Evolutionary conservation across 2,329 filamentous ascomycete species (phyloP).

Genomic region (Fusarium ambrosium): DNA sequence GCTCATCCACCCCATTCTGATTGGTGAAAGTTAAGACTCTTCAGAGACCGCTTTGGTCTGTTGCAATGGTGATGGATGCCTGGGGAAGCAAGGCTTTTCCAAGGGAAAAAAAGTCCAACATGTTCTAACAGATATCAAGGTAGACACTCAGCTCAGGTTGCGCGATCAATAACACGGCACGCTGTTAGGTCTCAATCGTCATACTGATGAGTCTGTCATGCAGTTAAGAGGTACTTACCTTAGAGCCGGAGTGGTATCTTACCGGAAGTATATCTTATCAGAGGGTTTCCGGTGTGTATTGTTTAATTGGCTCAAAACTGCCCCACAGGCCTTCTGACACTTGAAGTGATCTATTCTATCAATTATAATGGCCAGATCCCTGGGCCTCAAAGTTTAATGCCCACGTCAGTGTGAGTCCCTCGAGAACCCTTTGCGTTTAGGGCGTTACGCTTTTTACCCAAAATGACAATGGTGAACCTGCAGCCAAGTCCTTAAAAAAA

Average conservation of each 20-base stretch:
- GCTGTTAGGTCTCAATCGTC: no score
- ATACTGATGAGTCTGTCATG: background rate
- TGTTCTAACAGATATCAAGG: background rate
- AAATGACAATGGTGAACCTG: background rate
- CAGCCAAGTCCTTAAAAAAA: background rate
- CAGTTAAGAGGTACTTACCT: background rate
- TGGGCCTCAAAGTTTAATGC: background rate
- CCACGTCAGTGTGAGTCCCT: background rate
- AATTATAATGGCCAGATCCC: background rate
- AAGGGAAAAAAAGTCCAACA: background rate
- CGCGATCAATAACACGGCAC: background rate
- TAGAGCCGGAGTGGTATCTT: background rate
- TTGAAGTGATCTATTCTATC: background rate
- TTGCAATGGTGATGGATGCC: background rate
- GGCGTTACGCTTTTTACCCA: background rate
- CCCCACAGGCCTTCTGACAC: background rate
- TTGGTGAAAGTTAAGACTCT: background rate
- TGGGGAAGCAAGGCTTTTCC: background rate
- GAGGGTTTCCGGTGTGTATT: background rate
- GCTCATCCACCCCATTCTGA: background rate
- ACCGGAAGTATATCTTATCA: background rate
- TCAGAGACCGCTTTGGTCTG: background rate
- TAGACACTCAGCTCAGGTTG: background rate
- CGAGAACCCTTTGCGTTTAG: background rate
- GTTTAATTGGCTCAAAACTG: background rate